Evolutionary conservation across 768 basidiomycete genomes (phyloP).

Genomic region (Termitomyces sp.): DNA sequence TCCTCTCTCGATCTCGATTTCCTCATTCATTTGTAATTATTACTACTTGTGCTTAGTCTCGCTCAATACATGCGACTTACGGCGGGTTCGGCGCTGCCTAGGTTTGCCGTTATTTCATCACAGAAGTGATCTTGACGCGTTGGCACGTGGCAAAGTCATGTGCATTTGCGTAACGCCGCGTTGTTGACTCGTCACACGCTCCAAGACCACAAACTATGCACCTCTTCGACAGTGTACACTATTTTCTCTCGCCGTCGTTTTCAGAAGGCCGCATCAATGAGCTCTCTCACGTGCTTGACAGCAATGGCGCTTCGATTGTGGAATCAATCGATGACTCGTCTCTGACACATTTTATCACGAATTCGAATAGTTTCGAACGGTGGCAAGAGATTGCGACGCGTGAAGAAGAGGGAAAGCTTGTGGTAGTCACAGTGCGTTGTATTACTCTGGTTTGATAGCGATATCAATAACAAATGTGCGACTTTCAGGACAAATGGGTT

Average conservation of each 20-base stretch:
- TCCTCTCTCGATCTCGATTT: too few relatives aligned
- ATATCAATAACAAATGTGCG: background rate
- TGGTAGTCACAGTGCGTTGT: slow-evolving; percentile 31
- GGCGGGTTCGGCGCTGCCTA: too few relatives aligned
- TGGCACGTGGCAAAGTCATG: background rate
- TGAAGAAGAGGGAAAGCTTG: slow-evolving; percentile 18
- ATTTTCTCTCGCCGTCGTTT: slow-evolving; percentile 46
- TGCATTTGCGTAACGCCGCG: slow-evolving; percentile 7
- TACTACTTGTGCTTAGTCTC: too few relatives aligned
- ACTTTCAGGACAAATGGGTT: slow-evolving; percentile 56
- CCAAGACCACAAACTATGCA: slow-evolving; percentile 5
- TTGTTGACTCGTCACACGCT: slow-evolving; percentile 11
- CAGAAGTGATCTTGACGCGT: background rate
- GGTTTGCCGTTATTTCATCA: too few relatives aligned
- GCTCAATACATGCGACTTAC: too few relatives aligned
- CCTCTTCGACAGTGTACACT: slow-evolving; percentile 36
- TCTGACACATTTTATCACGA: slow-evolving; percentile 51
- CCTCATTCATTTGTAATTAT: too few relatives aligned
- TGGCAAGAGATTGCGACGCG: slow-evolving; percentile 33
- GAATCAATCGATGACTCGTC: slow-evolving; percentile 25
- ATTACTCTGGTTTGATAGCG: background rate
- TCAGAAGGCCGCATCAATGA: slow-evolving; percentile 32
- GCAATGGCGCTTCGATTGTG: slow-evolving; percentile 41
- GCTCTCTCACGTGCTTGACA: slow-evolving; percentile 40
- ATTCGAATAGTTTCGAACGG: slow-evolving; percentile 50